Percentiles rank a stretch among this genome's conserved stretches.
These are phyloP conservation scores for Penicillium hordei DNA, from an alignment of 2,329 filamentous ascomycete species.

Conservation along the genomic window DNA sequence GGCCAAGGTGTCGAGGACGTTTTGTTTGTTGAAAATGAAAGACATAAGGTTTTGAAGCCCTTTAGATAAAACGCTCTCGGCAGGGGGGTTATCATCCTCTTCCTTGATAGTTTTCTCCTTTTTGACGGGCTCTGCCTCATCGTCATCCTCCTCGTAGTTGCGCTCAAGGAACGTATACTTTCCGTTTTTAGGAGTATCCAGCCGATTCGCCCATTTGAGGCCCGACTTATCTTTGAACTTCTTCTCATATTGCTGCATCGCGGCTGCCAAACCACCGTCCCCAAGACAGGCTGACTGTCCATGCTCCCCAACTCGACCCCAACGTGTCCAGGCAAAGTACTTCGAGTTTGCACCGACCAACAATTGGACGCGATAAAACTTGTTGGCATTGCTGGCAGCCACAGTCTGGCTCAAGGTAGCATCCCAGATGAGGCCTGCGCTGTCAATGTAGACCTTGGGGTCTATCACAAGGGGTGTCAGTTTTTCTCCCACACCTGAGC, in stretches of 20 bases:
- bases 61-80: conserved; percentile 58
- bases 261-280: conserved; percentile 38
- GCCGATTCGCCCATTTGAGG: conserved; percentile 51
- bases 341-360: conserved; percentile 31
- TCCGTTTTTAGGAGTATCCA: conserved; percentile 51
- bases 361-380: conserved; percentile 76
- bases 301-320: conserved; percentile 69
- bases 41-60: conserved; percentile 69
- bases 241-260: conserved; percentile 50
- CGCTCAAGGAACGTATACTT: conserved; percentile 79
- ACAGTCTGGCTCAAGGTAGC: conserved; percentile 79
- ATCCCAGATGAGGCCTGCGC: conserved; percentile 69
- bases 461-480: conserved; percentile 1
- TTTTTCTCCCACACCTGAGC: not conserved
- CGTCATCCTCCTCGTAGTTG: conserved; percentile 70
- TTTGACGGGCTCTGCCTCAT: conserved; percentile 42
- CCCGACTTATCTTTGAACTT: conserved; percentile 61
- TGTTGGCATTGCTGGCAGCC: conserved; percentile 71
- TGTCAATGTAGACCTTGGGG: conserved; percentile 63
- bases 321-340: conserved; percentile 71
- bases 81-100: conserved; percentile 37
- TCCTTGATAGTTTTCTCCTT: conserved; percentile 31
- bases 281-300: conserved; percentile 49
- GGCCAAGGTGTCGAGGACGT: conserved; percentile 60
- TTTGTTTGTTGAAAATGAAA: conserved; percentile 78